Evolutionary conservation across 805 yeast species (phyloP).

Genomic region (Starmerella gropengiesseri): DNA sequence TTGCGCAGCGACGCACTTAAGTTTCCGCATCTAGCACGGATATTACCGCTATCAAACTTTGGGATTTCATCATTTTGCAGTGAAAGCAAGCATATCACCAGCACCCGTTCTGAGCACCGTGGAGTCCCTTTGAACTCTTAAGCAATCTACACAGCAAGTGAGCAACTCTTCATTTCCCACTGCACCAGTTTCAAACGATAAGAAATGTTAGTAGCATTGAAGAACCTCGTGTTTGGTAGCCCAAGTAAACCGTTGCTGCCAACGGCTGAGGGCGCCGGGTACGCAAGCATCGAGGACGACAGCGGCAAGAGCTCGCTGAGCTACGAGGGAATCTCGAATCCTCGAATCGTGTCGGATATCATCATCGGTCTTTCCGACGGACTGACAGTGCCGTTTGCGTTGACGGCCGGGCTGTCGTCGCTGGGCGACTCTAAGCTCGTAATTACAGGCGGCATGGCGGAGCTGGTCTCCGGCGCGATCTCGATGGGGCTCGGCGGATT

Average conservation of each 20-base stretch:
- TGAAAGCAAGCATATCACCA: no score
- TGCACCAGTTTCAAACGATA: no score
- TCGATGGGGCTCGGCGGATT: constrained; percentile 98
- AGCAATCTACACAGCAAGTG: background rate
- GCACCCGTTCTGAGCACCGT: no score
- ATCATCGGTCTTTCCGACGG: constrained; percentile 94
- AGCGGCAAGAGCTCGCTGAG: constrained; percentile 16
- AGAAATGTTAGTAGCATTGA: constrained; percentile 30
- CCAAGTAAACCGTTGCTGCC: constrained; percentile 27
- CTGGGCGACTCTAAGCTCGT: constrained; percentile 83
- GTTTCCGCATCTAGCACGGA: background rate
- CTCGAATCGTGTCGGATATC: constrained; percentile 86
- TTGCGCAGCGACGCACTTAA: background rate
- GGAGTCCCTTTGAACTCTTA: background rate
- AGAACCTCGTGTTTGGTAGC: constrained; percentile 26
- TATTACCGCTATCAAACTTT: no score
- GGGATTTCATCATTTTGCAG: no score
- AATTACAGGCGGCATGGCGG: constrained; percentile 97
- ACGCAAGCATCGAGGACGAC: constrained; percentile 20
- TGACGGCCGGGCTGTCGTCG: constrained; percentile 89
- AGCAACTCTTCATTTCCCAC: background rate
- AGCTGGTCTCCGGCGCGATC: constrained; percentile 90
- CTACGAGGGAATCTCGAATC: constrained; percentile 32
- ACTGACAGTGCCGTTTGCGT: constrained; percentile 94
- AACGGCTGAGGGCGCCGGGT: constrained; percentile 14